These are phyloP conservation scores for Fonsecaea nubica DNA, from an alignment of 2,329 filamentous ascomycete species.

Conservation along the genomic window DNA sequence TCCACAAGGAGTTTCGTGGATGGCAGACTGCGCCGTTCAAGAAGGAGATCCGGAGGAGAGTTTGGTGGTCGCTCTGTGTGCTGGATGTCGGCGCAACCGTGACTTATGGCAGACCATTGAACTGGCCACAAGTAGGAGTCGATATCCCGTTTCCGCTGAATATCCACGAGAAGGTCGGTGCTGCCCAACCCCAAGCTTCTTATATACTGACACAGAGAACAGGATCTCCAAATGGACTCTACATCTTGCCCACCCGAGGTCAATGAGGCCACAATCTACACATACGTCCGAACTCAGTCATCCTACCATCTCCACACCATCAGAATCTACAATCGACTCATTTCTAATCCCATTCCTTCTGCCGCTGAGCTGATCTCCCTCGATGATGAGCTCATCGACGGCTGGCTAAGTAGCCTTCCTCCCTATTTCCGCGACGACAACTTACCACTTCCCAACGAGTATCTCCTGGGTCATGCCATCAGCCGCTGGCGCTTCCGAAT, in stretches of 20 bases:
- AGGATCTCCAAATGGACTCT: conserved; percentile 45
- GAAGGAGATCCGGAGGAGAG: conserved; percentile 49
- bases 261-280: conserved; percentile 51
- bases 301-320: conserved; percentile 54
- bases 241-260: conserved; percentile 48
- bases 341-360: conserved; percentile 51
- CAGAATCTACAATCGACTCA: conserved; percentile 53
- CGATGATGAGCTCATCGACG: conserved; percentile 50
- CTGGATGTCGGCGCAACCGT: conserved; percentile 61
- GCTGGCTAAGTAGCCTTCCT: conserved; percentile 52
- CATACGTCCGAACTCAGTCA: conserved; percentile 51
- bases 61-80: conserved; percentile 65
- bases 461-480: conserved; percentile 49
- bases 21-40: conserved; percentile 55
- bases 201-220: conserved; percentile 8
- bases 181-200: background rate
- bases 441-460: conserved; percentile 45
- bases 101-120: conserved; percentile 58
- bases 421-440: conserved; percentile 49
- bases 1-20: conserved; percentile 58
- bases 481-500: conserved; percentile 54
- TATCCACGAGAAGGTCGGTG: conserved; percentile 34
- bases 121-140: conserved; percentile 51
- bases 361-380: conserved; percentile 51
- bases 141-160: conserved; percentile 35